phyloP scores from a whole-genome alignment of 2,329 filamentous ascomycete species.

The Cladosporium colombiae region DNA sequence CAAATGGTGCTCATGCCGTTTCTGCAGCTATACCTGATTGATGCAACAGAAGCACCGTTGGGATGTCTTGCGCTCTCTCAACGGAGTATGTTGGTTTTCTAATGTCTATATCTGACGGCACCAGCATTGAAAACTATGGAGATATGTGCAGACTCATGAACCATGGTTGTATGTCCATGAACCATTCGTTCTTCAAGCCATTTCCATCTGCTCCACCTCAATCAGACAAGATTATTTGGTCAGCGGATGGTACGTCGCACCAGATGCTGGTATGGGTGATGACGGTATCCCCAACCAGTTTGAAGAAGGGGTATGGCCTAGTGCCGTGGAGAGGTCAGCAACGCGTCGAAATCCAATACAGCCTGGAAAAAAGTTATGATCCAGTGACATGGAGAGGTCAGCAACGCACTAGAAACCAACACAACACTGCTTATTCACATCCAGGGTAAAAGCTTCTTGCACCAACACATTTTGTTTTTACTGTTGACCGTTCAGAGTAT shows the following conservation, averaged over 20 bases:
- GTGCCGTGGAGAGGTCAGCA: slow-evolving; percentile 1
- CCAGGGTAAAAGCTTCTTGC: background rate
- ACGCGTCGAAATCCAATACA: background rate
- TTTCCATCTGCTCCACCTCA: background rate
- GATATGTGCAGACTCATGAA: background rate
- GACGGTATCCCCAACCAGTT: background rate
- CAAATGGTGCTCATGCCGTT: background rate
- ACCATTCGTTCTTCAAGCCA: background rate
- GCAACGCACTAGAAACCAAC: background rate
- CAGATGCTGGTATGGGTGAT: background rate
- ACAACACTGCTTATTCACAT: background rate
- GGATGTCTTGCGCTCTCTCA: background rate
- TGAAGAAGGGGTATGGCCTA: background rate
- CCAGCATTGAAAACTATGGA: background rate
- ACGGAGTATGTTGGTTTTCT: background rate
- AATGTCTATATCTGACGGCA: background rate
- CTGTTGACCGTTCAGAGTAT: background rate
- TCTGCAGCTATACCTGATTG: background rate
- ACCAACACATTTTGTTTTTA: background rate
- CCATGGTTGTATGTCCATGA: background rate
- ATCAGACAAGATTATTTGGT: background rate
- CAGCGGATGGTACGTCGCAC: background rate
- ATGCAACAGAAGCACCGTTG: background rate
- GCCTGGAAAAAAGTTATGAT: background rate
- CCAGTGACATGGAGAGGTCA: background rate